A percentile compares a stretch with the other conserved stretches of the same genome.
These are phyloP conservation scores for Mrakia gelida DNA, from an alignment of 768 basidiomycete species.

Conservation along the genomic window DNA sequence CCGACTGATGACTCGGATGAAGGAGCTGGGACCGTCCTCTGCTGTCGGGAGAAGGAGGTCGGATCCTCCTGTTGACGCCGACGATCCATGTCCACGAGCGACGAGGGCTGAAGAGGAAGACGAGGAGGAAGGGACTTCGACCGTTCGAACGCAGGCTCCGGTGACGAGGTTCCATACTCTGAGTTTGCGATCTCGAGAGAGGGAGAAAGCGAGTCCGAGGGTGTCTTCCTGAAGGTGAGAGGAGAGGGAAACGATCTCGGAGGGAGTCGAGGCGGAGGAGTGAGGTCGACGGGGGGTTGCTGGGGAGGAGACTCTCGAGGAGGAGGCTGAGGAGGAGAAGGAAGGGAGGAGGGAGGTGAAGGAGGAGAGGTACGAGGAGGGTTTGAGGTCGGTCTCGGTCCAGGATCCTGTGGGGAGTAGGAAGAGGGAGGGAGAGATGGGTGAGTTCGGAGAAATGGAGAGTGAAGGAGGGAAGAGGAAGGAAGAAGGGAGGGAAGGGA, in stretches of 20 bases:
- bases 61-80: background rate
- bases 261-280: conserved; percentile 44
- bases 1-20: conserved; percentile 44
- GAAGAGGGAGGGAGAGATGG: conserved; percentile 10
- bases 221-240: conserved; percentile 72
- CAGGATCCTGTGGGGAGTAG: conserved; percentile 22
- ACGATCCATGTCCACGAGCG: background rate
- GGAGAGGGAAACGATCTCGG: conserved; percentile 66
- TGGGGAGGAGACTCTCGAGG: conserved; percentile 56
- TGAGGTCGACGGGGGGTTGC: conserved; percentile 52
- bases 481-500: conserved; percentile 21
- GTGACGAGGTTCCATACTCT: conserved; percentile 65
- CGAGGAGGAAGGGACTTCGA: conserved; percentile 41
- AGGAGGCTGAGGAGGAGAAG: conserved; percentile 50
- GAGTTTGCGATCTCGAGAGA: conserved; percentile 80
- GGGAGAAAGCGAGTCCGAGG: conserved; percentile 69
- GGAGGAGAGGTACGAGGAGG: conserved; percentile 27
- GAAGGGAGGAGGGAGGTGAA: conserved; percentile 34
- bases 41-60: background rate
- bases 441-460: conserved; percentile 2
- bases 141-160: conserved; percentile 43
- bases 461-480: conserved; percentile 17
- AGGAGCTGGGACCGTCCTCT: conserved; percentile 42
- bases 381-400: conserved; percentile 26
- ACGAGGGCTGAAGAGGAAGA: conserved; percentile 3